Evolutionary conservation across 2,329 filamentous ascomycete species (phyloP).

Genomic region (Pestalotiopsis sp.): DNA sequence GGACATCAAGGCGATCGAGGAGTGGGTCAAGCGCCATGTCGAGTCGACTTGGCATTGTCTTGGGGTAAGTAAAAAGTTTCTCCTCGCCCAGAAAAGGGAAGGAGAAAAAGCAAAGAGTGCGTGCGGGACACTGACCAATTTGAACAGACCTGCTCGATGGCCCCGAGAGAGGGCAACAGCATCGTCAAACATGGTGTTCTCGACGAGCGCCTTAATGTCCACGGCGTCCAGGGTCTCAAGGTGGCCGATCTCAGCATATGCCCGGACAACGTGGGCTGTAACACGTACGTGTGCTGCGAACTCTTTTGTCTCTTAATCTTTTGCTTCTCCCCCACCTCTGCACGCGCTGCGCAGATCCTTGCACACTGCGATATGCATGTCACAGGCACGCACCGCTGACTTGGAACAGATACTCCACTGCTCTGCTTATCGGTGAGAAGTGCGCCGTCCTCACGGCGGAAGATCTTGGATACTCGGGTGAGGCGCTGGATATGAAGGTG

Average conservation of each 20-base stretch:
- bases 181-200: slow-evolving; percentile 81
- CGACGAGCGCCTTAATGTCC: slow-evolving; percentile 76
- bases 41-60: slow-evolving; percentile 75
- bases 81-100: background rate
- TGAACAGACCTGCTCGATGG: slow-evolving; percentile 71
- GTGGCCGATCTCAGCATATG: slow-evolving; percentile 77
- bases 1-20: slow-evolving; percentile 68
- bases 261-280: slow-evolving; percentile 76
- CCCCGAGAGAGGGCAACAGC: slow-evolving; percentile 73
- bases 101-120: background rate
- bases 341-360: background rate
- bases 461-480: slow-evolving; percentile 73
- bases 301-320: no score
- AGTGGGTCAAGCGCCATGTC: slow-evolving; percentile 71
- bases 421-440: slow-evolving; percentile 77
- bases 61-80: slow-evolving; percentile 40
- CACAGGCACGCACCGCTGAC: background rate
- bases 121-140: background rate
- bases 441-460: slow-evolving; percentile 69
- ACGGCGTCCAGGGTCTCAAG: slow-evolving; percentile 76
- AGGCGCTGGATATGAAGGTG: slow-evolving; percentile 76
- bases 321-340: background rate
- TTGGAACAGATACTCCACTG: slow-evolving; percentile 60
- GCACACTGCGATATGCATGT: background rate
- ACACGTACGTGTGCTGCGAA: slow-evolving; percentile 49